phyloP scores from a whole-genome alignment of 345 rosid species.

The Lepidium aucheri region DNA sequence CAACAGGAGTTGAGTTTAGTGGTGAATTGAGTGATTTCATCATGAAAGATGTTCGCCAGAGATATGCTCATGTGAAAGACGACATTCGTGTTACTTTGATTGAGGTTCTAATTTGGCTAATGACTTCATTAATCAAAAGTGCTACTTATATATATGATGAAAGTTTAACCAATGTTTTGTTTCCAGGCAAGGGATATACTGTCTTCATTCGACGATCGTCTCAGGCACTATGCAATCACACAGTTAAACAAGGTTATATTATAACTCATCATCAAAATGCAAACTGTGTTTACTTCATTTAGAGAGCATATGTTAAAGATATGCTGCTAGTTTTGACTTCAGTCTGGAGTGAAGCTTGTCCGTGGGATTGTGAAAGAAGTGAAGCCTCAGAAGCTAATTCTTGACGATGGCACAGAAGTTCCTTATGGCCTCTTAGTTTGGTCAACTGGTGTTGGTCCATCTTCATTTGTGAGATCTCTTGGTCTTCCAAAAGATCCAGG shows the following conservation, averaged over 20 bases:
- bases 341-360: slow-evolving; percentile 95
- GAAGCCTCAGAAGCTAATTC: slow-evolving; percentile 60
- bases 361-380: slow-evolving; percentile 95
- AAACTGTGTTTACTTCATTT: not conserved
- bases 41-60: slow-evolving; percentile 70
- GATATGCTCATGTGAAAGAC: slow-evolving; percentile 67
- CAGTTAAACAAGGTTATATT: slow-evolving; percentile 72
- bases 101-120: slow-evolving; percentile 49
- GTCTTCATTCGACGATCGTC: slow-evolving; percentile 94
- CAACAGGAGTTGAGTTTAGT: slow-evolving; percentile 96
- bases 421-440: slow-evolving; percentile 84
- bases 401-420: slow-evolving; percentile 72
- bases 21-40: slow-evolving; percentile 96
- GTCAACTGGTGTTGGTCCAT: slow-evolving; percentile 98
- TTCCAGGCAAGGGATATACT: slow-evolving; percentile 83
- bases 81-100: slow-evolving; percentile 78
- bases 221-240: slow-evolving; percentile 81
- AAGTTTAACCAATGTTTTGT: not conserved
- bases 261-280: not conserved
- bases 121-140: not conserved
- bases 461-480: slow-evolving; percentile 61
- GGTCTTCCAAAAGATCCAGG: slow-evolving; percentile 87
- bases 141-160: not conserved
- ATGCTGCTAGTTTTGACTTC: slow-evolving; percentile 20
- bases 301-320: not conserved